Conservation (phyloP, 2,329 filamentous ascomycete genomes). For the Sarocladium kiliense region DNA sequence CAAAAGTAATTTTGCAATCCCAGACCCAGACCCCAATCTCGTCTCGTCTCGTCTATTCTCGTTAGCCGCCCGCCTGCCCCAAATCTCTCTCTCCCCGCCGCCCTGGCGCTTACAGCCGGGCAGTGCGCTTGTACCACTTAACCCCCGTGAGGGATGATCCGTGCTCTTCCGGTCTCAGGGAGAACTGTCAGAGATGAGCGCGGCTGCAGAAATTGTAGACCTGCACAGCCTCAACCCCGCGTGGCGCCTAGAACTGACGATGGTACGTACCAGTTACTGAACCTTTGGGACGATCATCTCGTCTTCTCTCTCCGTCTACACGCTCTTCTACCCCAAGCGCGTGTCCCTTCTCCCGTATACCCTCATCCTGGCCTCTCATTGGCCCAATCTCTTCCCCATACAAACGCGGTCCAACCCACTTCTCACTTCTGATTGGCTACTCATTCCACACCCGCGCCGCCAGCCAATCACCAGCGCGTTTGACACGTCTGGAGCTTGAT, state of each 20-base stretch:
- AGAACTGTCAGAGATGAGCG: neutral
- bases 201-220: neutral
- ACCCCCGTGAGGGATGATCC: neutral
- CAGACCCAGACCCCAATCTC: too few species aligned
- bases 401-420: neutral
- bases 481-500: neutral
- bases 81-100: neutral
- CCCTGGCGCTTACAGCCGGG: conserved; percentile 5
- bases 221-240: conserved; percentile 6
- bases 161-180: neutral
- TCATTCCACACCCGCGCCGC: neutral
- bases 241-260: neutral
- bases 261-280: neutral
- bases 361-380: neutral
- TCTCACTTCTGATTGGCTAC: neutral
- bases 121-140: neutral
- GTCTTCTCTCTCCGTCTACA: too few species aligned
- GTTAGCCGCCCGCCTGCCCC: neutral
- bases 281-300: neutral
- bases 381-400: neutral
- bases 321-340: neutral
- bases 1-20: too few species aligned
- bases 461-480: conserved; percentile 3
- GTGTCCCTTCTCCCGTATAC: neutral
- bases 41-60: conserved; percentile 9